phyloP scores from a whole-genome alignment of 2,329 filamentous ascomycete species.

The Calonectria crousiana region DNA sequence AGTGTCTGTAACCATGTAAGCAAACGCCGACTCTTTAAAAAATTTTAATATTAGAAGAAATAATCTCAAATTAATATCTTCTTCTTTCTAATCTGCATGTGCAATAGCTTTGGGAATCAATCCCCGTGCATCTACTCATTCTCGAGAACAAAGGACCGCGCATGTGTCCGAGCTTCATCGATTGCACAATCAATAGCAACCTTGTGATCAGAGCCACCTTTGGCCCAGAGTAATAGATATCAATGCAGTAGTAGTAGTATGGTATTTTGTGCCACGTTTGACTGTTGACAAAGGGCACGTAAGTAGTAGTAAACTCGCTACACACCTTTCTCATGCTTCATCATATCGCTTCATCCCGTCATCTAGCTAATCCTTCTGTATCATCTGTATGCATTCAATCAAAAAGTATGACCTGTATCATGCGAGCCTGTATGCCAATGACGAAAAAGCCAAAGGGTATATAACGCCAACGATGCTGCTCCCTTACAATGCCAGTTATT shows the following conservation, averaged over 20 bases:
- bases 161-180: constrained; percentile 21
- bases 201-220: neutral
- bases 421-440: constrained; percentile 38
- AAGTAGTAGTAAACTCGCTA: constrained; percentile 24
- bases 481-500: constrained; percentile 38
- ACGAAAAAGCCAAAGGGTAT: constrained; percentile 49
- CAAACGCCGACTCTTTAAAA: too few species aligned
- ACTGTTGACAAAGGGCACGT: constrained; percentile 27
- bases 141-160: constrained; percentile 31
- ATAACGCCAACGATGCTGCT: constrained; percentile 51
- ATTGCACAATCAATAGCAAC: neutral
- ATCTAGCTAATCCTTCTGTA: constrained; percentile 38
- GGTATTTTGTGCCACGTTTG: constrained; percentile 26
- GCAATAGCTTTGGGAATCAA: neutral
- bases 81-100: neutral
- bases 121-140: neutral
- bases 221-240: neutral
- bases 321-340: constrained; percentile 30
- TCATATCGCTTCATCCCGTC: constrained; percentile 25
- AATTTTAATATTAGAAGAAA: neutral
- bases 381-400: constrained; percentile 39
- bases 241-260: constrained; percentile 21
- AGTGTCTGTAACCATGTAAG: neutral
- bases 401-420: constrained; percentile 38
- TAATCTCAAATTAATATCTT: neutral